A percentile compares a stretch with the other conserved stretches of the same genome.
Conservation (phyloP, 192 early-diverging fungal genomes). For the Linnemannia elongata region DNA sequence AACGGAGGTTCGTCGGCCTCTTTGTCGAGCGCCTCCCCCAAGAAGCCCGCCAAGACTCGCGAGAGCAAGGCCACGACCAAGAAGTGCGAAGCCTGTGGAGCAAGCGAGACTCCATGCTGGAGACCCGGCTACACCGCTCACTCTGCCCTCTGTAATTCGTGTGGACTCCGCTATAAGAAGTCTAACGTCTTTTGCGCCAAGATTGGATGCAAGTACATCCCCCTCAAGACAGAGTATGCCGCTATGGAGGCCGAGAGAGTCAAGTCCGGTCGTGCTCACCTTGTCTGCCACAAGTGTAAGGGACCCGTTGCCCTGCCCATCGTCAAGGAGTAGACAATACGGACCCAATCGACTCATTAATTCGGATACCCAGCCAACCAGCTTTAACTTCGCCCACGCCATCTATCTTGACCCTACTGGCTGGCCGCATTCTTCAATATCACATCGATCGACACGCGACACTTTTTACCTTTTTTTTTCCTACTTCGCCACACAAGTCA, state of each 20-base stretch:
- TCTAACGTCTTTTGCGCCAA: conserved; percentile 57
- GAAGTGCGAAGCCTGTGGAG: conserved; percentile 56
- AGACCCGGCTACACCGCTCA: conserved; percentile 55
- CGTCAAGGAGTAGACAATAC: conserved; percentile 10
- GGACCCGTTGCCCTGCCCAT: conserved; percentile 32
- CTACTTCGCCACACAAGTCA: too few relatives aligned
- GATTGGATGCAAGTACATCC: conserved; percentile 60
- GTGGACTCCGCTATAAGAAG: conserved; percentile 60
- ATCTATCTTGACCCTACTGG: neutral
- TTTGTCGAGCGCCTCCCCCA: neutral
- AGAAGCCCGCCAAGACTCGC: conserved; percentile 12
- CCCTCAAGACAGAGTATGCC: conserved; percentile 60
- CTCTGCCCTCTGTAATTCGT: conserved; percentile 58
- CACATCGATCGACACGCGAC: too few relatives aligned
- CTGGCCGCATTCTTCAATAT: too few relatives aligned
- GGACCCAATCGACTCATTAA: neutral
- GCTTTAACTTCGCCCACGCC: neutral
- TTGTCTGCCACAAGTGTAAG: conserved; percentile 40
- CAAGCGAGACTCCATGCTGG: conserved; percentile 60
- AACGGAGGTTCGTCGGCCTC: neutral
- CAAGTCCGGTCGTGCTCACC: conserved; percentile 34
- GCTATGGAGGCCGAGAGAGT: conserved; percentile 53
- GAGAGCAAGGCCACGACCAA: conserved; percentile 26
- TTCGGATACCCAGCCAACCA: neutral
- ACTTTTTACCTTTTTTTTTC: too few relatives aligned